Conservation (phyloP, 1,284 basidiomycete species). For the Neonothopanus nambi region DNA sequence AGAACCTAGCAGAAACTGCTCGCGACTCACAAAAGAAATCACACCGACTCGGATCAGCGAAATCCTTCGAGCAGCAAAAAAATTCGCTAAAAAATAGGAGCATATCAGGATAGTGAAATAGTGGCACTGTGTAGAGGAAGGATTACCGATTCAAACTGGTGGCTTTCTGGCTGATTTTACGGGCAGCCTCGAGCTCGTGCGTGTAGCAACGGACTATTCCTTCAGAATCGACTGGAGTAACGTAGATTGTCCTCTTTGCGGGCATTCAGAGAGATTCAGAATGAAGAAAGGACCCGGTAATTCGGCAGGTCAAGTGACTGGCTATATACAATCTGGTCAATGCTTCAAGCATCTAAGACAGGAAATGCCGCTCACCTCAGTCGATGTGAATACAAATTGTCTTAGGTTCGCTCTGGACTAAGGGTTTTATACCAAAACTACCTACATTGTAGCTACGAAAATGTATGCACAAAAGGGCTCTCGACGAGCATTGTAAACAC, state of each 20-base stretch:
- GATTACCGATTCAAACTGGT: constrained; percentile 34
- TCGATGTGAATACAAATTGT: no score
- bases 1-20: background rate
- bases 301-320: no score
- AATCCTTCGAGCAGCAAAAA: constrained; percentile 27
- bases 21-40: constrained; percentile 34
- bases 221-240: constrained; percentile 12
- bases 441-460: no score
- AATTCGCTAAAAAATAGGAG: constrained; percentile 28
- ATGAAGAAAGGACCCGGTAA: no score
- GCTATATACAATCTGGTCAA: no score
- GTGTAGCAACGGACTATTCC: constrained; percentile 26
- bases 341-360: no score
- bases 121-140: background rate
- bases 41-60: constrained; percentile 27
- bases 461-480: no score
- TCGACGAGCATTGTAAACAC: no score
- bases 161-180: constrained; percentile 26
- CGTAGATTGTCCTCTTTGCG: constrained; percentile 3
- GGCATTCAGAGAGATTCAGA: constrained; percentile 7
- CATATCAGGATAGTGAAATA: background rate
- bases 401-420: no score
- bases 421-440: no score
- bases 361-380: no score
- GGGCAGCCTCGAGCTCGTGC: constrained; percentile 25